These are phyloP conservation scores for Coemansia sp. DNA, from an alignment of 192 early-diverging fungal species.

Conservation along the genomic window DNA sequence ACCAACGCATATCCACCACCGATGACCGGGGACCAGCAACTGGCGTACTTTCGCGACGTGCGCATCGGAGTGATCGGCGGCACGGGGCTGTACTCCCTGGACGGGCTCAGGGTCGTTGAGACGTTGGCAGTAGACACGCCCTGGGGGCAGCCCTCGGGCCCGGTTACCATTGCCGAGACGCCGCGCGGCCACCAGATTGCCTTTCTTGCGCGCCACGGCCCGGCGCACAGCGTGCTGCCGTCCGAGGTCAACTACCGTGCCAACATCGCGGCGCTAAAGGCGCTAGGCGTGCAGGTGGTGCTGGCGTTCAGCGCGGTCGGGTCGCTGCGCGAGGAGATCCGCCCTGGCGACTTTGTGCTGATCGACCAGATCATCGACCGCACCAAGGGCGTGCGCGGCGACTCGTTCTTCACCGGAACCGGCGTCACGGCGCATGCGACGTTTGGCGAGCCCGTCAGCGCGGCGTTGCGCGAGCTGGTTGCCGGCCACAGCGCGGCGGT, in stretches of 20 bases:
- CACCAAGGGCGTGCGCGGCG: conserved; percentile 92
- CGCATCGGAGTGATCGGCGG: conserved; percentile 94
- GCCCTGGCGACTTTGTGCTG: conserved; percentile 91
- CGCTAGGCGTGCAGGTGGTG: conserved; percentile 85
- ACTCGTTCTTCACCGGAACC: conserved; percentile 89
- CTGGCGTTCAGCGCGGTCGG: conserved; percentile 97
- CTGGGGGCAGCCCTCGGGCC: conserved; percentile 84
- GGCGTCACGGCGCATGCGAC: conserved; percentile 87
- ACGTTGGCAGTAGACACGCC: conserved; percentile 86
- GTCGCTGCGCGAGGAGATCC: conserved; percentile 89
- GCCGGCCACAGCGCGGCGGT: conserved; percentile 56
- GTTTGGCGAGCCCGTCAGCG: conserved; percentile 94
- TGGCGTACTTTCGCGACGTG: conserved; percentile 52
- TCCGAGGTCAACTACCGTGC: conserved; percentile 88
- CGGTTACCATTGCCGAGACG: conserved; percentile 76
- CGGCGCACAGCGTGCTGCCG: conserved; percentile 80
- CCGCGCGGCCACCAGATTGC: conserved; percentile 75
- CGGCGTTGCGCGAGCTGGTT: conserved; percentile 67
- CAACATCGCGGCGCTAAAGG: conserved; percentile 98
- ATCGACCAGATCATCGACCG: conserved; percentile 95
- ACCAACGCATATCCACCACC: not conserved
- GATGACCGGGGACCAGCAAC: conserved; percentile 2
- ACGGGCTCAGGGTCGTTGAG: conserved; percentile 71
- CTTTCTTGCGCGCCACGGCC: conserved; percentile 95
- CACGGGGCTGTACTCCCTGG: conserved; percentile 85